phyloP scores from a whole-genome alignment of 75 land plant species.

The Picea glauca region DNA sequence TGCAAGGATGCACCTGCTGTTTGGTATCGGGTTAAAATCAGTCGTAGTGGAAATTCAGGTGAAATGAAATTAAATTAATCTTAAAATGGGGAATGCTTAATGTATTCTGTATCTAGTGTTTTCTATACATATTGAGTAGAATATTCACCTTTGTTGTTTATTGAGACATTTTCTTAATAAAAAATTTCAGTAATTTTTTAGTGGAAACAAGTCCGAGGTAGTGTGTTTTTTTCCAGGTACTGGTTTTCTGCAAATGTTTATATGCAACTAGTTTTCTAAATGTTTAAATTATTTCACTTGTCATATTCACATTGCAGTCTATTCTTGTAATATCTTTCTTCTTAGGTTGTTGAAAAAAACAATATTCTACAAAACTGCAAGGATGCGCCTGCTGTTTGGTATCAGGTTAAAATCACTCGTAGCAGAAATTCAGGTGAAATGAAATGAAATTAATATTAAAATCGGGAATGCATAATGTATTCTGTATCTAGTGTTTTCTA shows the following conservation, averaged over 20 bases:
- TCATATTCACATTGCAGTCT: not conserved
- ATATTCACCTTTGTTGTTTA: not conserved
- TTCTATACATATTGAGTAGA: not conserved
- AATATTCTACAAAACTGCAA: constrained; percentile 17
- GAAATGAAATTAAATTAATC: too few relatives aligned
- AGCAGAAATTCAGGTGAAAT: constrained; percentile 61
- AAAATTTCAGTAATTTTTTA: not conserved
- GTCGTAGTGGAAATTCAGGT: constrained; percentile 69
- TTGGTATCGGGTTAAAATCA: constrained; percentile 63
- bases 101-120: not conserved
- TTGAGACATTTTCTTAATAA: not conserved
- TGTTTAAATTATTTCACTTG: not conserved
- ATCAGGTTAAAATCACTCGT: constrained; percentile 55
- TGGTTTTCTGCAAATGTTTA: not conserved
- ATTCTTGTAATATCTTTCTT: not conserved
- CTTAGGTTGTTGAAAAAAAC: not conserved
- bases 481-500: not conserved
- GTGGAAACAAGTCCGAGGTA: not conserved
- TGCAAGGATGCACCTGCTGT: constrained; percentile 58
- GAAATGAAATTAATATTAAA: not conserved
- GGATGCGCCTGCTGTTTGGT: constrained; percentile 62
- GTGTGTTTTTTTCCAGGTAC: not conserved
- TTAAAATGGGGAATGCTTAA: not conserved
- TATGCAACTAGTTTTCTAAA: not conserved
- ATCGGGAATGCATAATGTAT: not conserved